Evolutionary conservation across 1,284 basidiomycete species (phyloP), one percentile per base, ranked within the genome.

Genomic region (Cutaneotrichosporon sp.): DNA sequence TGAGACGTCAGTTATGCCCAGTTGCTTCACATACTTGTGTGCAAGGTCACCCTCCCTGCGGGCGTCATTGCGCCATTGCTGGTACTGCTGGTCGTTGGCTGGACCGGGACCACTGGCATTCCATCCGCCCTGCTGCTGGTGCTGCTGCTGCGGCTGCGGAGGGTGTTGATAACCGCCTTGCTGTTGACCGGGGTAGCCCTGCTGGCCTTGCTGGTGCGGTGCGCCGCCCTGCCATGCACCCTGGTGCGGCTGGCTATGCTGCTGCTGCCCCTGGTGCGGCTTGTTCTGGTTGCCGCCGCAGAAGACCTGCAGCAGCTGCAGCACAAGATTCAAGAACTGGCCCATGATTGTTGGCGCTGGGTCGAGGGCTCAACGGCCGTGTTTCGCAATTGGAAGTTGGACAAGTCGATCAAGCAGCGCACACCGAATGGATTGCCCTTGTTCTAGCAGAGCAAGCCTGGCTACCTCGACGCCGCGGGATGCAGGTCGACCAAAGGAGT

Each of bases 31-130:
- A 20, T 51, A 70, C 65, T 62, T 52, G 60, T 75, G 73, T 44
- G 74, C 71, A 37, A 80, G 65, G 63, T 75, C 74, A 2, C 87
- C 87, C 62, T 86, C 85, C 47, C 81, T 79, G 46, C 83, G 84
- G 9, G 90, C 90, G 58, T 82, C 80, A 52, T 83, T 81, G 17
- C 91, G 82, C 36, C 92, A 79, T 18, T 77, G 72, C 49, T 77
- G 74, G 66, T 92, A 92, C 60, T 86, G 77, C 23, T 60, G 60
- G 35, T 57, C 56, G 15, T 49, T 40, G 21, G 41, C 34, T 34
- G 22, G 30, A 20, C 51, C 37, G 35, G 51, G 48, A 33, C 44
- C 18, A 33, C 43, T 35, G 10, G 43, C 26, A 13, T 22, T 34
- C 39, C 44, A 46, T 2, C 44, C 44, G 20, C 39, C 38, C 35